phyloP scores from a whole-genome alignment of 768 basidiomycete species.

The Suillus placidus region DNA sequence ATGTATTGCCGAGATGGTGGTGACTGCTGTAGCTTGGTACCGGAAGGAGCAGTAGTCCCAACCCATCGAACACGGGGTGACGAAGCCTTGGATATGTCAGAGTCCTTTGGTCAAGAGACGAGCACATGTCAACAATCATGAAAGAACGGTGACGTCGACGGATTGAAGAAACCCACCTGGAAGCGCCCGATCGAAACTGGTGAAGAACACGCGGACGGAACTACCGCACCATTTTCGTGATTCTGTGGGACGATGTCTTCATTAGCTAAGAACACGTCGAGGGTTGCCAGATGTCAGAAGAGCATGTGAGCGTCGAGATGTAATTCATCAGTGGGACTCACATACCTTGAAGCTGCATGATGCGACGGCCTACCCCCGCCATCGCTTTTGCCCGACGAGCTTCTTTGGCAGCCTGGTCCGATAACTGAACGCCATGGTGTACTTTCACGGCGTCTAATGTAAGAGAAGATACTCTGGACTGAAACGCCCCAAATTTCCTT shows the following conservation, averaged over 20 bases:
- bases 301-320: background rate
- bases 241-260: background rate
- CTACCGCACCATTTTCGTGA: background rate
- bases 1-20: background rate
- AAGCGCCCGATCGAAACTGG: background rate
- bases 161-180: background rate
- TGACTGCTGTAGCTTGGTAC: background rate
- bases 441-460: background rate
- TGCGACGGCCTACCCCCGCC: background rate
- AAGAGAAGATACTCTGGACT: constrained; percentile 4
- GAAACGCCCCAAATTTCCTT: background rate
- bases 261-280: background rate
- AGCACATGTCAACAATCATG: background rate
- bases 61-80: background rate
- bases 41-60: background rate
- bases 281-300: background rate
- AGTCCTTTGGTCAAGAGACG: background rate
- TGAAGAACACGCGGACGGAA: background rate
- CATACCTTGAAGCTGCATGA: constrained; percentile 2
- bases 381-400: background rate
- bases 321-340: background rate
- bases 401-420: background rate
- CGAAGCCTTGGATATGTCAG: background rate
- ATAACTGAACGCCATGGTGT: background rate
- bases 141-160: background rate